Evolutionary conservation across 768 basidiomycete genomes (phyloP).

Genomic region (Leccinum pellstonianum): DNA sequence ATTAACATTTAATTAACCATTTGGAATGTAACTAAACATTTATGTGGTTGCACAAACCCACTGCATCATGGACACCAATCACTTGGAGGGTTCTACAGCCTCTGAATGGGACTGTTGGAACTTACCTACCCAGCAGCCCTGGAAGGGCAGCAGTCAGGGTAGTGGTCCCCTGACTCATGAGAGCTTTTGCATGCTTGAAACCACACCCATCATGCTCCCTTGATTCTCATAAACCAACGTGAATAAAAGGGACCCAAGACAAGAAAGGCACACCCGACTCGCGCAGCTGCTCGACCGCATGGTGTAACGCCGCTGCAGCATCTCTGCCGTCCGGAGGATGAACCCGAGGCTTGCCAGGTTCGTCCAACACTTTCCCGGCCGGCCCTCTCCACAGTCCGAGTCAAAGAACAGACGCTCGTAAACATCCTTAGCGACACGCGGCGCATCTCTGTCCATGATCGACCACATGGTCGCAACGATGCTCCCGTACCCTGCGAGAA

Average conservation of each 20-base stretch:
- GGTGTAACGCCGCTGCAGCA: not conserved
- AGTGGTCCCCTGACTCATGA: too few relatives aligned
- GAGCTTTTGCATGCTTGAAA: too few relatives aligned
- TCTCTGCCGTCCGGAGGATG: not conserved
- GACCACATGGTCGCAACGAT: not conserved
- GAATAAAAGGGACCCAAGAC: not conserved
- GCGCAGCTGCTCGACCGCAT: not conserved
- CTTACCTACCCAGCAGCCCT: too few relatives aligned
- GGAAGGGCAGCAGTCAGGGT: too few relatives aligned
- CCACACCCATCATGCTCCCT: too few relatives aligned
- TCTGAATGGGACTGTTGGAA: too few relatives aligned
- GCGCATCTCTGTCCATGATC: conserved; percentile 3
- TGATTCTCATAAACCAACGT: not conserved
- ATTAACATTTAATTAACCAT: too few relatives aligned
- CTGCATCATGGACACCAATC: too few relatives aligned
- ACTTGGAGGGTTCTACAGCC: too few relatives aligned
- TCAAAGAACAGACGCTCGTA: not conserved
- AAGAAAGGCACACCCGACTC: not conserved
- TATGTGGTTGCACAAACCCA: too few relatives aligned
- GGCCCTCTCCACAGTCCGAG: not conserved
- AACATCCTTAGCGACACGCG: not conserved
- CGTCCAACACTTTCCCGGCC: not conserved
- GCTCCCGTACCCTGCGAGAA: not conserved
- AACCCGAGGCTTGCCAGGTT: not conserved
- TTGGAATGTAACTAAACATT: too few relatives aligned